Percentiles rank a stretch among this genome's conserved stretches.
Conservation (phyloP, 2,329 filamentous ascomycete species). For the Dactylellina cionopaga region DNA sequence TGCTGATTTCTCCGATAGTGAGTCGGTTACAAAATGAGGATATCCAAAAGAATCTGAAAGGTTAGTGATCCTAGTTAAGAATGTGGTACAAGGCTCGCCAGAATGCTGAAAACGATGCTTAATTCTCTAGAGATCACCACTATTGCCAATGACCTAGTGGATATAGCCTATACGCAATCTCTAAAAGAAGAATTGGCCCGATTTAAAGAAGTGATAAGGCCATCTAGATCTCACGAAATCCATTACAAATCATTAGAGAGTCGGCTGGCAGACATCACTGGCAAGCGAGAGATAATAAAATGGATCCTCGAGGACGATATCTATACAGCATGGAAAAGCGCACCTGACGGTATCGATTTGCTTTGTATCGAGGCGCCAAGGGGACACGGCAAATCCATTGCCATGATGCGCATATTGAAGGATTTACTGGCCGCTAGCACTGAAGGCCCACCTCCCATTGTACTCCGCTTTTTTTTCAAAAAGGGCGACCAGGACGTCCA, state of each 20-base stretch:
- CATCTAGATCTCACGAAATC: constrained; percentile 4
- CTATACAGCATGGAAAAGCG: constrained; percentile 9
- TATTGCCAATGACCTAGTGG: constrained; percentile 7
- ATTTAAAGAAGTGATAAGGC: neutral
- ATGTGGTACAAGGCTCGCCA: neutral
- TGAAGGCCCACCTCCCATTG: neutral
- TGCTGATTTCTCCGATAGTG: neutral
- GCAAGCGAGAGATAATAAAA: constrained; percentile 9
- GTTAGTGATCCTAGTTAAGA: neutral
- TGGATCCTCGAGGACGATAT: constrained; percentile 6
- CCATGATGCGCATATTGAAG: constrained; percentile 10
- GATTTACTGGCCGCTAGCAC: neutral
- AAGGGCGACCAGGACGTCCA: constrained; percentile 30
- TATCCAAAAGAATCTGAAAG: constrained; percentile 11
- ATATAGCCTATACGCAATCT: neutral
- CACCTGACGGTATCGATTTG: neutral
- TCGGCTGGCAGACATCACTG: constrained; percentile 12
- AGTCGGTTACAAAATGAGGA: neutral
- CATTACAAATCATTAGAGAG: neutral
- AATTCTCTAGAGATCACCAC: neutral
- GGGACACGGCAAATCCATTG: constrained; percentile 31
- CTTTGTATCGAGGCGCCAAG: constrained; percentile 25
- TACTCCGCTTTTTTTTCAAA: constrained; percentile 36
- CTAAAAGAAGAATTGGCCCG: constrained; percentile 2
- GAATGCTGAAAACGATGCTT: neutral